Evolutionary conservation across 2,329 filamentous ascomycete genomes (phyloP).

Genomic region (Aspergillus fijiensis): DNA sequence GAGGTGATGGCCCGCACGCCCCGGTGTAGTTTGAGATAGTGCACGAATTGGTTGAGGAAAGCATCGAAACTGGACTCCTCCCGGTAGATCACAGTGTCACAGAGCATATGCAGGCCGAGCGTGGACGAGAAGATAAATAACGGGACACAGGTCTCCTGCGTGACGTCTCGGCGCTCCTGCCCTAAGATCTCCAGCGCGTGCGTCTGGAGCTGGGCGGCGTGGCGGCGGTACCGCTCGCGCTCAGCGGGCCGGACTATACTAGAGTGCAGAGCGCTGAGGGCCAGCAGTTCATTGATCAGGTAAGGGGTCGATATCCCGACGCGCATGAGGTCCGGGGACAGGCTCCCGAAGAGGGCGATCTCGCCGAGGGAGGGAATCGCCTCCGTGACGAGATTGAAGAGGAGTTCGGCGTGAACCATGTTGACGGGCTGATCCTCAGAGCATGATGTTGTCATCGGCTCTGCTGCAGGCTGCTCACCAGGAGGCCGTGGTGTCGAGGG

Average conservation of each 20-base stretch:
- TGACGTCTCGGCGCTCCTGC: slow-evolving; percentile 6
- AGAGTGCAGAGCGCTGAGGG: slow-evolving; percentile 48
- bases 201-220: slow-evolving; percentile 40
- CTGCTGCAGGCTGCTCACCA: neutral
- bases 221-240: slow-evolving; percentile 27
- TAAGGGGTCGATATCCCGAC: slow-evolving; percentile 36
- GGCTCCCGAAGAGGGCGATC: neutral
- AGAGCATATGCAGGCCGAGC: slow-evolving; percentile 44
- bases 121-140: slow-evolving; percentile 24
- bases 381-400: slow-evolving; percentile 26
- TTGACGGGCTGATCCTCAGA: slow-evolving; percentile 23
- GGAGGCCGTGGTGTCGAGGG: neutral
- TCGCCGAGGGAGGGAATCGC: slow-evolving; percentile 3
- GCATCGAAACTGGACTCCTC: slow-evolving; percentile 36
- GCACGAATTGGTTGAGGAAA: slow-evolving; percentile 29
- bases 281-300: slow-evolving; percentile 51
- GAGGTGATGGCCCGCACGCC: slow-evolving; percentile 24
- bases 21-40: slow-evolving; percentile 27
- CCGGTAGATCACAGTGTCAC: slow-evolving; percentile 47
- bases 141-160: slow-evolving; percentile 18
- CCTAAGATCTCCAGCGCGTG: slow-evolving; percentile 23
- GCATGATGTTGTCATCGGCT: neutral
- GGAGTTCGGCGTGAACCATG: slow-evolving; percentile 32
- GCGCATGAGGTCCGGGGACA: slow-evolving; percentile 8
- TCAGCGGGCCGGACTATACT: slow-evolving; percentile 39